Base-by-base conservation (phyloP, 345 rosid genomes). In the Physaria fendleri region DNA sequence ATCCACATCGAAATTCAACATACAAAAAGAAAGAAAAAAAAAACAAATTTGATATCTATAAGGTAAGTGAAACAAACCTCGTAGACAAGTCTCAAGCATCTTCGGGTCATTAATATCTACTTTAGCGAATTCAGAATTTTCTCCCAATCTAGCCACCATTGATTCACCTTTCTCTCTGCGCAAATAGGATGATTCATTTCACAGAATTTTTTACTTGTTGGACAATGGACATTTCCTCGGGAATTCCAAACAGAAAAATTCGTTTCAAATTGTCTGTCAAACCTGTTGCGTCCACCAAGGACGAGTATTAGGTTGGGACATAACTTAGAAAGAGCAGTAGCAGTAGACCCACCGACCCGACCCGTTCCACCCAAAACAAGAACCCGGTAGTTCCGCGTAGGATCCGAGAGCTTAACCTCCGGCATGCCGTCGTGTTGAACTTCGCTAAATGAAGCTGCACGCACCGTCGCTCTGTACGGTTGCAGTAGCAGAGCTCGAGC, bases 321-420 rank as follows among this genome's bases (percentile, higher is more conserved):
- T 48, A 92, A 71, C 65, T 81, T 84, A 74, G 90, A 75, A 49
- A 92, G 98, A 47, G 97, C 95, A 33, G 62, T 48, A 69, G 91
- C 95, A 41, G 98, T 86, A 69, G 98, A 92, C 23, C 97, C 98
- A 6, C 98, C 98, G 14, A 92, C 98, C 49, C 97, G 89, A 71
- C 95, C 98, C 41, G 97, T 86, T 28, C 98, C 98, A 22, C 98
- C 98, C 33, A 92, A 64, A 12, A 92, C 85, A 61, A 92, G 75
- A 12, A 92, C 87, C 57, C 80, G n/a, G n/a, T n/a, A n/a, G n/a
- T n/a, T n/a, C n/a, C n/a, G 78, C 10, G 79, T 74, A 75, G 68
- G 79, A 23, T 66, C 78, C 4, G 75, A 76, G 18, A 82, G 66
- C 20, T 62, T 68, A 56, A 73, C 75, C 15, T 60, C 64, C 20